Base-by-base conservation (phyloP, 1,284 basidiomycete genomes). In the Ustilago crameri region DNA sequence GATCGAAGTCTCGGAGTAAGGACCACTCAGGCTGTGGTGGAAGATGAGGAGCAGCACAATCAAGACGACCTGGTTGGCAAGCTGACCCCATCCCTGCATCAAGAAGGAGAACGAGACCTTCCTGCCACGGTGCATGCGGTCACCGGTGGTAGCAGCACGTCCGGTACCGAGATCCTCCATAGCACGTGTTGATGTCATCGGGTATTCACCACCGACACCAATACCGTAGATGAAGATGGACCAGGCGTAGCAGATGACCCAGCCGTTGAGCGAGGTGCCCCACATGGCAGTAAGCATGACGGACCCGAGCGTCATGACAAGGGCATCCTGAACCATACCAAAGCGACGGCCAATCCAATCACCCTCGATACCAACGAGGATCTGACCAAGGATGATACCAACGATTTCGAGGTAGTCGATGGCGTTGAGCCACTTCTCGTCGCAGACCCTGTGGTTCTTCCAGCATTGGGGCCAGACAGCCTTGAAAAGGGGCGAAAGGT, bases 261-360 rank as follows among this genome's bases (percentile, higher is more conserved):
- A 88, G n/a, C 86, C 86, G 63, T 87, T 84, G 53, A 87, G 82
- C 20, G 80, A 67, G 5, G 80, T 84, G 24, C 86, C 86, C 87
- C 87, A 88, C 68, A 86, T 85, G 17, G 85, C 85, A 20, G 86
- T 87, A 45, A 88, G 84, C 85, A 87, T 87, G 75, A 87, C 76
- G 51, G 86, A 84, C 60, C 86, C 86, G 49, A 87, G 72, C 57
- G 80, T 74, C 82, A 84, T 83, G 45, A 81, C 53, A 47, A 84
- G 67, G 15, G 84, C 84, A 55, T 85, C 84, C 64, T 84, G 83
- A 17, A 84, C 82, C 75, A 87, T 82, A 69, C 86, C 86, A 60
- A 86, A 86, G 67, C 83, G 83, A 56, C 87, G 83, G 37, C 87
- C 87, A 61, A 88, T 85, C 86, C 86, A 88, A 74, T 88, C 87